Conservation (phyloP, 2,329 filamentous ascomycete genomes). For the Leptosphaerulina australis region DNA sequence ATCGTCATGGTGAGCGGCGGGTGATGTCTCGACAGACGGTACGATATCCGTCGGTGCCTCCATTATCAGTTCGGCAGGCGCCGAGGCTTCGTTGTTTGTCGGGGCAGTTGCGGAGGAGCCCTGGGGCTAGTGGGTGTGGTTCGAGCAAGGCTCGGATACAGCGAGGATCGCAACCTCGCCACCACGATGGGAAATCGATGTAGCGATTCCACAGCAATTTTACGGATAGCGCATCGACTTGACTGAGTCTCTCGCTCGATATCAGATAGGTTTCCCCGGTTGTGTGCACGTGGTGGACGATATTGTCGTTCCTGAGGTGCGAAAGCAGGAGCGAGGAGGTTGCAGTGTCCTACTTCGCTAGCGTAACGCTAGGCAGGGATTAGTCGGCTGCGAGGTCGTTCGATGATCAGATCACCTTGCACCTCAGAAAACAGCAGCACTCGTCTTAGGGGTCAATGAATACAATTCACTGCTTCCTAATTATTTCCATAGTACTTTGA, state of each 20-base stretch:
- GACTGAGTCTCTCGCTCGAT: conserved; percentile 3
- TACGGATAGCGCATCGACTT: conserved; percentile 31
- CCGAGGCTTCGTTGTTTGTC: conserved; percentile 26
- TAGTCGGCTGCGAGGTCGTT: conserved; percentile 1
- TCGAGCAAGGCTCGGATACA: conserved; percentile 34
- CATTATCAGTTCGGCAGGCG: conserved; percentile 33
- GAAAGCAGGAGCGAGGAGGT: conserved; percentile 35
- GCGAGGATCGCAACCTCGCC: conserved; percentile 38
- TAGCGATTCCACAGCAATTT: conserved; percentile 29
- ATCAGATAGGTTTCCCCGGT: conserved; percentile 8
- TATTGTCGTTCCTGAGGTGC: conserved; percentile 25
- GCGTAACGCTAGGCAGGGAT: conserved; percentile 6
- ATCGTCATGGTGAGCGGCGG: conserved; percentile 34
- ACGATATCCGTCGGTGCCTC: conserved; percentile 39
- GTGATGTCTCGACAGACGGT: conserved; percentile 42
- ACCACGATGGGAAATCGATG: conserved; percentile 27
- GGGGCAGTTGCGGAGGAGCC: conserved; percentile 27
- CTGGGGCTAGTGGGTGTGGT: conserved; percentile 32
- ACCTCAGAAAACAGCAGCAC: conserved; percentile 10
- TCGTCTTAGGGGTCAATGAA: not conserved
- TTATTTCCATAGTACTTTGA: no score
- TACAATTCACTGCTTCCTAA: not conserved
- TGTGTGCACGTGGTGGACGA: conserved; percentile 22
- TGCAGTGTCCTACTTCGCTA: conserved; percentile 8
- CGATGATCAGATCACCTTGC: conserved; percentile 11